Evolutionary conservation across 495 filamentous ascomycete genomes (phyloP).

Genomic region (Oidiodendron maius): DNA sequence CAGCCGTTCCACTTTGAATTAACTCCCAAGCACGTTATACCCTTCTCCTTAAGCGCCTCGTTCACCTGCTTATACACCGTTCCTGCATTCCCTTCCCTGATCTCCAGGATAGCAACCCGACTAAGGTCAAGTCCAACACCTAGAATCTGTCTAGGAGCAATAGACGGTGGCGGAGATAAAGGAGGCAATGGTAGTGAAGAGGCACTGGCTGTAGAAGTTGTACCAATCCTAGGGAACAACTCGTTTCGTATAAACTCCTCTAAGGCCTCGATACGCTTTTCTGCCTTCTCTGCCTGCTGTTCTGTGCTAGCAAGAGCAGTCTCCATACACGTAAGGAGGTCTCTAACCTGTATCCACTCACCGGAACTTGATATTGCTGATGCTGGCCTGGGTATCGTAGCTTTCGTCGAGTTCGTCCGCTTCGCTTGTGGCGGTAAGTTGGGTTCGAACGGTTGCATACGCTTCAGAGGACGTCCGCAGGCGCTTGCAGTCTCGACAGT

Average conservation of each 20-base stretch:
- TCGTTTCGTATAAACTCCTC: conserved; percentile 1
- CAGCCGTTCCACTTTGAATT: not conserved
- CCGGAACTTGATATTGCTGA: not conserved
- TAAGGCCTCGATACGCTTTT: conserved; percentile 1
- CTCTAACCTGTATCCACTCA: conserved; percentile 1
- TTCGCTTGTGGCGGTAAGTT: conserved; percentile 1
- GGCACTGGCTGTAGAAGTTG: not conserved
- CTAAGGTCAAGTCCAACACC: not conserved
- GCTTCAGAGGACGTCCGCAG: not conserved
- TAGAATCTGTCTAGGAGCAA: not conserved
- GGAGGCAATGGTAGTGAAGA: not conserved
- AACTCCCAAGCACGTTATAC: not conserved
- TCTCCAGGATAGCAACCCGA: not conserved
- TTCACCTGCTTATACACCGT: not conserved
- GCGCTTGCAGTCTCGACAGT: too few species aligned
- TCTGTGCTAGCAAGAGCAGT: not conserved
- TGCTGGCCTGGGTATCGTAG: conserved; percentile 1
- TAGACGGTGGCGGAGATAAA: not conserved
- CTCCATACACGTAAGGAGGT: not conserved
- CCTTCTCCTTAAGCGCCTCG: not conserved
- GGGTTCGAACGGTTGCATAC: not conserved
- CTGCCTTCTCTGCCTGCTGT: conserved; percentile 1
- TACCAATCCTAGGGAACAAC: not conserved
- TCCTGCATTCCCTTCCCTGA: not conserved
- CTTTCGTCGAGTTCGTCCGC: conserved; percentile 5